Base-by-base conservation (phyloP, 2,329 filamentous ascomycete genomes). In the Calcarisporium arbuscula region DNA sequence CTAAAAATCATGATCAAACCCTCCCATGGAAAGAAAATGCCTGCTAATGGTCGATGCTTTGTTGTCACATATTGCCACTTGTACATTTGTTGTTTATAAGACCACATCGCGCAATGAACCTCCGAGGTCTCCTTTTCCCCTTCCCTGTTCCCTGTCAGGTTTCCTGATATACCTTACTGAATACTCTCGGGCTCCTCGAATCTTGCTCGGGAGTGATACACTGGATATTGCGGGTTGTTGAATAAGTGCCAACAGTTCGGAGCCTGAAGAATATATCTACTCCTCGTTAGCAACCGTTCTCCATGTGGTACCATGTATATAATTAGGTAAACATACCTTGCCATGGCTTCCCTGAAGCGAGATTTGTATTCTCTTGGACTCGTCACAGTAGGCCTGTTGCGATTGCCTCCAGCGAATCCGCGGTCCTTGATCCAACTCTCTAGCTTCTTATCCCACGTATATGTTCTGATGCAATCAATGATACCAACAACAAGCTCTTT, bases 371-470 rank as follows among this genome's bases (percentile, higher is more conserved):
- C 92, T 63, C 92, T 94, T 3, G 92, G 94, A 60, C 85, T 94
- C 9, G 92, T 98, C 32, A 98, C 92, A 0, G 92, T 98, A 8
- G 94, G 94, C 42, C 87, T 76, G 51, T 94, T 85, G 38, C 84
- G 78, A 19, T 81, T 80, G 38, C 81, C 79, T 6, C 80, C 79
- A 1, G 77, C 83, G 50, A 89, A 87, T 1, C 85, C 92, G 25
- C 90, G 83, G 54, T 96, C 89, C 61, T 98, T 98, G 72, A 98
- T 95, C 92, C 92, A 98, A 35, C 83, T 92, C 65, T 98, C 92
- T n/a, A 98, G 75, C 57, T 95, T 95, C 71, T 98, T 98, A 67
- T 98, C 92, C 88, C 92, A 98, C 0, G 92, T 98, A 56, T 96
- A 98, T 0, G 92, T 98, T 36, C 92, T 80, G 47, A 98, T 96